A percentile compares a stretch with the other conserved stretches of the same genome.
phyloP scores from a whole-genome alignment of 78 protist genomes.

The Diacronema lutheri region DNA sequence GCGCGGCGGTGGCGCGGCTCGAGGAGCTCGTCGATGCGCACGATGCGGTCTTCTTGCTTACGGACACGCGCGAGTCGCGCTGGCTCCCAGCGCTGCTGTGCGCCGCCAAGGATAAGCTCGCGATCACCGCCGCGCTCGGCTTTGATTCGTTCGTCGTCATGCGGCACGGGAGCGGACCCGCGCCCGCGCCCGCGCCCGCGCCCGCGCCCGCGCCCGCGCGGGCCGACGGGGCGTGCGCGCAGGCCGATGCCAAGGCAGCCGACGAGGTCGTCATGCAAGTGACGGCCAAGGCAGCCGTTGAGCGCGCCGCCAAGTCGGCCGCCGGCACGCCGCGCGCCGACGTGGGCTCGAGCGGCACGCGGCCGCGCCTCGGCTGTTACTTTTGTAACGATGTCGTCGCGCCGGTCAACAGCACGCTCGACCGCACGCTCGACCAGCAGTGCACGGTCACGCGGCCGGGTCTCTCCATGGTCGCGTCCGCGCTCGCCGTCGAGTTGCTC shows the following conservation, averaged over 20 bases:
- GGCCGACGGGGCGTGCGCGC: too few species aligned
- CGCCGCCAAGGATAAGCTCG: constrained; percentile 38
- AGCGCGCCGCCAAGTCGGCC: too few species aligned
- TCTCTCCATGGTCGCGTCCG: constrained; percentile 73
- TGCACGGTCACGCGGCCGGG: constrained; percentile 98
- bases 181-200: neutral
- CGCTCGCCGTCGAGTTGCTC: constrained; percentile 87
- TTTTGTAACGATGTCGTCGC: constrained; percentile 96
- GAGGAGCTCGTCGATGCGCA: constrained; percentile 65
- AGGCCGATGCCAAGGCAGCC: too few species aligned
- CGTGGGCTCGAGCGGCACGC: neutral
- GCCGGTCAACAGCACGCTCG: constrained; percentile 74
- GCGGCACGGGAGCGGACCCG: constrained; percentile 84
- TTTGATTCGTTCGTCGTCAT: constrained; percentile 89
- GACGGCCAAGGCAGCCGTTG: too few species aligned
- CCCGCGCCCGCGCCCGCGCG: constrained; percentile 5
- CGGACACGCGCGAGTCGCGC: constrained; percentile 93
- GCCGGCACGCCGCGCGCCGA: neutral
- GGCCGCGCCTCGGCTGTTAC: constrained; percentile 86
- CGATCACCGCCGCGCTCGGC: constrained; percentile 92
- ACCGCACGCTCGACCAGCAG: constrained; percentile 96
- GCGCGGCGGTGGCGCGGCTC: constrained; percentile 8
- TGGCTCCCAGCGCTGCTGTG: constrained; percentile 94
- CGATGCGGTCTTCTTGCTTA: constrained; percentile 92
- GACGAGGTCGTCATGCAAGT: too few species aligned